Conservation (phyloP, 1,139 yeast species). For the Lodderomyces pseudojiufengensis region DNA sequence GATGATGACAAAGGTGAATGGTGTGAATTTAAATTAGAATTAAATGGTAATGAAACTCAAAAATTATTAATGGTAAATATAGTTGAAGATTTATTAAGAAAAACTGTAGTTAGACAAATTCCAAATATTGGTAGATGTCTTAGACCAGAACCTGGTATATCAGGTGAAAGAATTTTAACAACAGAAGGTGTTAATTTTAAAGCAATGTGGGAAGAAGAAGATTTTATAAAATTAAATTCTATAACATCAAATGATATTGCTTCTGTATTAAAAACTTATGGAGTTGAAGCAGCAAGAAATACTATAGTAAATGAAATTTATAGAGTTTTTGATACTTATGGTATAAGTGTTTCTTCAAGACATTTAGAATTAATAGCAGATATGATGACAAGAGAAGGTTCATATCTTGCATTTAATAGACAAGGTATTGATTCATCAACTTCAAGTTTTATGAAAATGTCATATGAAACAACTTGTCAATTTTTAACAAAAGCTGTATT, state of each 20-base stretch:
- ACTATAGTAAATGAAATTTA: conserved; percentile 95
- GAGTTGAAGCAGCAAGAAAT: conserved; percentile 98
- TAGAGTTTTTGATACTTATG: conserved; percentile 94
- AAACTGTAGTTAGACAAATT: conserved; percentile 89
- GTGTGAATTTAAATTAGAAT: conserved; percentile 86
- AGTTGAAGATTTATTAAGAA: conserved; percentile 86
- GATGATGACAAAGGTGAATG: conserved; percentile 87
- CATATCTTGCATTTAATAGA: conserved; percentile 94
- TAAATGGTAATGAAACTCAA: conserved; percentile 75
- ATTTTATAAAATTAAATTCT: conserved; percentile 82
- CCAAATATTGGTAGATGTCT: conserved; percentile 91
- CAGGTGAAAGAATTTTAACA: conserved; percentile 63
- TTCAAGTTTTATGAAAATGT: conserved; percentile 97
- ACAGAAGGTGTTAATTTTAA: conserved; percentile 98
- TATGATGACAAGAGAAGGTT: conserved; percentile 99
- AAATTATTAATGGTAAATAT: conserved; percentile 96
- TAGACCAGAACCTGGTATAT: conserved; percentile 64
- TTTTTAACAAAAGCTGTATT: conserved; percentile 95
- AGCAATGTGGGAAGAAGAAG: conserved; percentile 98
- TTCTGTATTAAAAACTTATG: conserved; percentile 86
- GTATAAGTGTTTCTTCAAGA: conserved; percentile 87
- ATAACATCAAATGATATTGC: conserved; percentile 91
- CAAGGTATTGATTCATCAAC: conserved; percentile 96
- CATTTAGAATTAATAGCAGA: conserved; percentile 97
- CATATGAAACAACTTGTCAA: conserved; percentile 97